Evolutionary conservation across 2,329 filamentous ascomycete species (phyloP).

Genomic region (Stemphylium beticola): DNA sequence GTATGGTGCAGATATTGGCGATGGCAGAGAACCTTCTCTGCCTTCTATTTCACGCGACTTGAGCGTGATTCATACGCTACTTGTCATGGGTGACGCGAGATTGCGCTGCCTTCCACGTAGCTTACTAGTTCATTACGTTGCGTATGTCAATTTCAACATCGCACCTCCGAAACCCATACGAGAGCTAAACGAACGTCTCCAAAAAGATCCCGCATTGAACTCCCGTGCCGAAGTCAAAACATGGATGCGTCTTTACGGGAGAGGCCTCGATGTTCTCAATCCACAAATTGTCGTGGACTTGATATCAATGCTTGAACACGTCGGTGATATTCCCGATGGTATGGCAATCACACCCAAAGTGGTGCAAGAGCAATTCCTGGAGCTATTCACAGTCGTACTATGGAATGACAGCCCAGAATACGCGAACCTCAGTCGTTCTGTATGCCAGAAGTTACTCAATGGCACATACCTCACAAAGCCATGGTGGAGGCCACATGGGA

Average conservation of each 20-base stretch:
- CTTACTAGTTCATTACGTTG: conserved; percentile 31
- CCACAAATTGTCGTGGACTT: neutral
- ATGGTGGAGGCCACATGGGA: conserved; percentile 21
- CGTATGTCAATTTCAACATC: conserved; percentile 28
- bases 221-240: conserved; percentile 13
- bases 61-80: conserved; percentile 3
- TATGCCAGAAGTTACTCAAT: neutral
- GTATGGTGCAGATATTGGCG: conserved; percentile 14
- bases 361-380: conserved; percentile 24
- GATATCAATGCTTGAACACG: conserved; percentile 1
- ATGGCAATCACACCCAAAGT: conserved; percentile 17
- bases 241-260: conserved; percentile 36
- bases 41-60: conserved; percentile 21
- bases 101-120: conserved; percentile 20
- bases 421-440: neutral
- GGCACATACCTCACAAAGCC: conserved; percentile 3
- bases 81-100: neutral
- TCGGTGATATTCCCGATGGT: neutral
- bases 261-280: neutral
- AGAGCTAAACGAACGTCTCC: conserved; percentile 25
- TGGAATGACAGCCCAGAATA: conserved; percentile 17
- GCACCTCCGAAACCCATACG: conserved; percentile 26
- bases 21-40: conserved; percentile 6
- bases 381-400: conserved; percentile 21
- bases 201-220: conserved; percentile 7